Percentiles rank a stretch among this genome's conserved stretches.
Evolutionary conservation across 192 early-diverging fungal species (phyloP).

Genomic region (Lobulomyces angularis): DNA sequence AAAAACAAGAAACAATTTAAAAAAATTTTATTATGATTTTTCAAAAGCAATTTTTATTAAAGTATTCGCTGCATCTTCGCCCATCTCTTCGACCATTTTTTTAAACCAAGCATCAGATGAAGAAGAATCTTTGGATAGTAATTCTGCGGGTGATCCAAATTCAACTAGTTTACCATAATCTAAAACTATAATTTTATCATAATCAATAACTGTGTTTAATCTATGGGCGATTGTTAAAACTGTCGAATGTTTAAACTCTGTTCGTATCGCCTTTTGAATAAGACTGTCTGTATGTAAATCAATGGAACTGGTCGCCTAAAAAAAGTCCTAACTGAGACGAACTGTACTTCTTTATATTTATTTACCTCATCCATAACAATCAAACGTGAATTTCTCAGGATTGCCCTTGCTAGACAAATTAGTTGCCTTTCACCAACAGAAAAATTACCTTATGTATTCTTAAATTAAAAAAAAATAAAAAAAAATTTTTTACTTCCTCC

Average conservation of each 20-base stretch:
- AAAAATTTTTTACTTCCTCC: slow-evolving; percentile 44
- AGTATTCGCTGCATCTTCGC: slow-evolving; percentile 18
- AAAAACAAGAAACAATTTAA: no score
- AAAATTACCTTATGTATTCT: no score
- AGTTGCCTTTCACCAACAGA: slow-evolving; percentile 70
- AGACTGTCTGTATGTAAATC: slow-evolving; percentile 59
- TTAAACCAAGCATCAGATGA: slow-evolving; percentile 24
- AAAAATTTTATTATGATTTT: no score
- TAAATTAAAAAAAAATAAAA: no score
- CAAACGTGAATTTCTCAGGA: slow-evolving; percentile 18
- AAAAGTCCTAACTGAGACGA: slow-evolving; percentile 4
- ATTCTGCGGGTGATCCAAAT: slow-evolving; percentile 29
- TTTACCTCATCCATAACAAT: slow-evolving; percentile 46
- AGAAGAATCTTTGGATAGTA: slow-evolving; percentile 20
- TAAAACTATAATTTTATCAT: slow-evolving; percentile 7
- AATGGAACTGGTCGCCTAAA: slow-evolving; percentile 46
- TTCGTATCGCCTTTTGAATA: slow-evolving; percentile 56
- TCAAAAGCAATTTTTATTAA: slow-evolving; percentile 18
- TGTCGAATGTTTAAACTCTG: slow-evolving; percentile 46
- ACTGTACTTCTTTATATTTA: slow-evolving; percentile 4
- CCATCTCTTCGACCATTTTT: slow-evolving; percentile 30
- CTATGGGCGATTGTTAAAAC: slow-evolving; percentile 66
- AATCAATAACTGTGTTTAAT: slow-evolving; percentile 48
- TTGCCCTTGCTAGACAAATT: slow-evolving; percentile 24
- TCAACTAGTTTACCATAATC: slow-evolving; percentile 31